Evolutionary conservation across 1,284 basidiomycete species (phyloP).

Genomic region (Sporisorium iseilematis-ciliati): DNA sequence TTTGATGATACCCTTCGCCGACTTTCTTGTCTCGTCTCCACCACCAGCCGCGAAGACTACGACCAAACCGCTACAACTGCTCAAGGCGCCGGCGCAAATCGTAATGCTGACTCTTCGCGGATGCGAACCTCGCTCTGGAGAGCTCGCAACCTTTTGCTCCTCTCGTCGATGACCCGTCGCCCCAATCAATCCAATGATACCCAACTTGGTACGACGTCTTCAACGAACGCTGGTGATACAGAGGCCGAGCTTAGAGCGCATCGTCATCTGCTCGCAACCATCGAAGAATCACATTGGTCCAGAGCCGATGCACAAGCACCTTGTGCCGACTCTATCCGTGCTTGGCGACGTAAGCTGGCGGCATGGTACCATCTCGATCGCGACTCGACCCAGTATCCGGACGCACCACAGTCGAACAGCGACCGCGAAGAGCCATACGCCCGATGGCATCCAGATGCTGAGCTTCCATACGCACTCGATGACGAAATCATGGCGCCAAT

Average conservation of each 20-base stretch:
- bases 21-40: slow-evolving; percentile 32
- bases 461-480: slow-evolving; percentile 35
- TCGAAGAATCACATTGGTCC: slow-evolving; percentile 40
- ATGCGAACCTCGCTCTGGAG: slow-evolving; percentile 38
- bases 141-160: slow-evolving; percentile 34
- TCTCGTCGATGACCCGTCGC: slow-evolving; percentile 29
- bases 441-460: slow-evolving; percentile 39
- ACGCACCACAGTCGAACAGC: slow-evolving; percentile 3
- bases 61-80: background rate
- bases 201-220: background rate
- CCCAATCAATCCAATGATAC: slow-evolving; percentile 2
- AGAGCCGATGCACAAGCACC: slow-evolving; percentile 13
- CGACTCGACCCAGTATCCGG: slow-evolving; percentile 19
- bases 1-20: slow-evolving; percentile 42
- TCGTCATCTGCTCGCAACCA: slow-evolving; percentile 31
- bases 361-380: slow-evolving; percentile 44
- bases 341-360: slow-evolving; percentile 44
- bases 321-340: slow-evolving; percentile 18
- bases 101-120: slow-evolving; percentile 22
- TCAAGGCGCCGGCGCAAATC: slow-evolving; percentile 7
- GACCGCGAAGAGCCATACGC: slow-evolving; percentile 20
- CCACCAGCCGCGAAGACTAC: slow-evolving; percentile 2
- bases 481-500: slow-evolving; percentile 31
- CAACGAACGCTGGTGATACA: background rate
- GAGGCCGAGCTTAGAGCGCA: slow-evolving; percentile 26